These are phyloP conservation scores for Inga laurina DNA, from an alignment of 306 rosid genomes.

Conservation along the genomic window DNA sequence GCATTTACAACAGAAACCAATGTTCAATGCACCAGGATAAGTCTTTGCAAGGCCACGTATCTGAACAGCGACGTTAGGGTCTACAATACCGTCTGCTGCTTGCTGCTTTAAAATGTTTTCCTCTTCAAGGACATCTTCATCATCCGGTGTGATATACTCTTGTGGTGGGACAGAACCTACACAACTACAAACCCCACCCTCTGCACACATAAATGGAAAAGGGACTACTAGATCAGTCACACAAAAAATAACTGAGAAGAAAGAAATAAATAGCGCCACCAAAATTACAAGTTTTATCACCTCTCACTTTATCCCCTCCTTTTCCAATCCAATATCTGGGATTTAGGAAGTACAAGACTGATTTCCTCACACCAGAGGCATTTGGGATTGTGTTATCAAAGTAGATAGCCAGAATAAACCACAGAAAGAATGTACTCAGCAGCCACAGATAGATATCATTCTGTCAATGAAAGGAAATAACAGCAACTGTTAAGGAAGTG, in stretches of 20 bases:
- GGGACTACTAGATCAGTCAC: slow-evolving; percentile 20
- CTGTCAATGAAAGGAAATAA: slow-evolving; percentile 49
- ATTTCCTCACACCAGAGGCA: slow-evolving; percentile 84
- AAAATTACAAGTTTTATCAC: slow-evolving; percentile 40
- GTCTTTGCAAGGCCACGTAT: slow-evolving; percentile 78
- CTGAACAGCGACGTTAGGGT: slow-evolving; percentile 74
- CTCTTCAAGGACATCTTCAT: slow-evolving; percentile 87
- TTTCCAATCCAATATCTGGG: slow-evolving; percentile 79
- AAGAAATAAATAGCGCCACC: slow-evolving; percentile 21
- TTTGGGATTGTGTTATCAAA: slow-evolving; percentile 84
- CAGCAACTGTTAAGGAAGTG: not conserved
- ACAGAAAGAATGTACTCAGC: slow-evolving; percentile 65
- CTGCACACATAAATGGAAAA: slow-evolving; percentile 39
- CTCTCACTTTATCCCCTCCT: slow-evolving; percentile 76
- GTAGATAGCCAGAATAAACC: slow-evolving; percentile 88
- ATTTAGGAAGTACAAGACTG: slow-evolving; percentile 65
- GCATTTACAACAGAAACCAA: slow-evolving; percentile 64
- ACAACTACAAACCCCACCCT: slow-evolving; percentile 85
- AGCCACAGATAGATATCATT: slow-evolving; percentile 72
- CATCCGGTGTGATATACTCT: slow-evolving; percentile 64
- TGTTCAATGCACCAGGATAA: slow-evolving; percentile 58
- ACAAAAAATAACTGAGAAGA: slow-evolving; percentile 21
- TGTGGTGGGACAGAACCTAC: slow-evolving; percentile 44
- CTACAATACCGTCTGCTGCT: slow-evolving; percentile 44
- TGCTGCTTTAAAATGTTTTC: slow-evolving; percentile 67